A percentile compares a stretch with the other conserved stretches of the same genome.
Evolutionary conservation across 495 filamentous ascomycete species (phyloP).

Genomic region (Geoglossum glabrum): DNA sequence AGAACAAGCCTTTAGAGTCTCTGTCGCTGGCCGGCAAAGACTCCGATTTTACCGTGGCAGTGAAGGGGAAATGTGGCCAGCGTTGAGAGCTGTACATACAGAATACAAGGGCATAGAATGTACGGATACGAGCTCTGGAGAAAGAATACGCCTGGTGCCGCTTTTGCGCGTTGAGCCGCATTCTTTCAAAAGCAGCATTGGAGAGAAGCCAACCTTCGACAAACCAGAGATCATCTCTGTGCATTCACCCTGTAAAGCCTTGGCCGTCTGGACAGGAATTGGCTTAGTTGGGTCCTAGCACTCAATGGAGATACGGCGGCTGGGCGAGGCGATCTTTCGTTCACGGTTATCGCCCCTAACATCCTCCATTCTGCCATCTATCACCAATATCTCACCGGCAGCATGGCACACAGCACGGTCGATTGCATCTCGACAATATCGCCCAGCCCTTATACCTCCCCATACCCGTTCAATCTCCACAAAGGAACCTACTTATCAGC

Average conservation of each 20-base stretch:
- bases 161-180: not conserved
- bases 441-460: not conserved
- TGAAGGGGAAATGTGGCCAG: not conserved
- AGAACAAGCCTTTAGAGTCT: not conserved
- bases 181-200: not conserved
- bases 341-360: conserved; percentile 12
- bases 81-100: not conserved
- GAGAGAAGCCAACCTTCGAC: not conserved
- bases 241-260: not conserved
- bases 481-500: too few relatives aligned
- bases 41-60: not conserved
- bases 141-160: not conserved
- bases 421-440: not conserved
- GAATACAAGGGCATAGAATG: too few relatives aligned
- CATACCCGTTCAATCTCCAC: not conserved
- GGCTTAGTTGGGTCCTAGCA: conserved; percentile 1
- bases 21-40: not conserved
- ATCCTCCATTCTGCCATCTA: conserved; percentile 12
- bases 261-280: conserved; percentile 1
- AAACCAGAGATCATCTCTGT: not conserved
- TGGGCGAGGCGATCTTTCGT: conserved; percentile 16
- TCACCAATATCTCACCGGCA: not conserved
- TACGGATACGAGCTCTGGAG: too few relatives aligned
- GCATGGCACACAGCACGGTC: not conserved
- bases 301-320: conserved; percentile 22